phyloP scores from a whole-genome alignment of 306 rosid genomes.

The Quercus bicolor region DNA sequence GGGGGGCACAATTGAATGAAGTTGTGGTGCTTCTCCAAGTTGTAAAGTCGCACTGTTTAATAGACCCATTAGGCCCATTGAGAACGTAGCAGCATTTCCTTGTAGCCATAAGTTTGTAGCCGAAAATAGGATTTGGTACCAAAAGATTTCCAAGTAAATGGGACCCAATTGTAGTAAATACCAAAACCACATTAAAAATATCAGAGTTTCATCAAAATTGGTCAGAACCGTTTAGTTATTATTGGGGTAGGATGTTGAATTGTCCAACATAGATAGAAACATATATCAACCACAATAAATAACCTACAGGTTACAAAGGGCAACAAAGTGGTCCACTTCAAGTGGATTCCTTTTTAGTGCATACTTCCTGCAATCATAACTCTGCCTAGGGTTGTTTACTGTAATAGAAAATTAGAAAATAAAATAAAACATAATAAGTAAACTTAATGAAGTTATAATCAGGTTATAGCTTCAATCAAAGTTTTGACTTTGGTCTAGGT shows the following conservation, averaged over 20 bases:
- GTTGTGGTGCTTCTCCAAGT: neutral
- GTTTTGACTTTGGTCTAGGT: neutral
- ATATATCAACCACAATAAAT: neutral
- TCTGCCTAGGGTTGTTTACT: neutral
- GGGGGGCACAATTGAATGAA: neutral
- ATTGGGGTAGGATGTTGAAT: neutral
- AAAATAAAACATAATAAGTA: neutral
- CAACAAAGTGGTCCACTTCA: neutral
- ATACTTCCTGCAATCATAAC: neutral
- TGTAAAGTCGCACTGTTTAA: neutral
- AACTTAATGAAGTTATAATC: neutral
- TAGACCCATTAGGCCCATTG: neutral
- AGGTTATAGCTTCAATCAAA: neutral
- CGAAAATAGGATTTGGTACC: neutral
- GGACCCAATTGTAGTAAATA: neutral
- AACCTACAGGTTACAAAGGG: neutral
- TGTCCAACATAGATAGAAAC: neutral
- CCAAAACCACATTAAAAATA: neutral
- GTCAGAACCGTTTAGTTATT: neutral
- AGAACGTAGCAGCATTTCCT: neutral
- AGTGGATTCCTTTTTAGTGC: neutral
- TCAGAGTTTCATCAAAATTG: neutral
- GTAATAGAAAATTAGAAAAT: neutral
- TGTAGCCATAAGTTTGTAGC: too few species aligned
- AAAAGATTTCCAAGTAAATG: conserved; percentile 8